These are phyloP conservation scores for Fusarium sp. DNA, from an alignment of 2,329 filamentous ascomycete genomes.

Conservation along the genomic window DNA sequence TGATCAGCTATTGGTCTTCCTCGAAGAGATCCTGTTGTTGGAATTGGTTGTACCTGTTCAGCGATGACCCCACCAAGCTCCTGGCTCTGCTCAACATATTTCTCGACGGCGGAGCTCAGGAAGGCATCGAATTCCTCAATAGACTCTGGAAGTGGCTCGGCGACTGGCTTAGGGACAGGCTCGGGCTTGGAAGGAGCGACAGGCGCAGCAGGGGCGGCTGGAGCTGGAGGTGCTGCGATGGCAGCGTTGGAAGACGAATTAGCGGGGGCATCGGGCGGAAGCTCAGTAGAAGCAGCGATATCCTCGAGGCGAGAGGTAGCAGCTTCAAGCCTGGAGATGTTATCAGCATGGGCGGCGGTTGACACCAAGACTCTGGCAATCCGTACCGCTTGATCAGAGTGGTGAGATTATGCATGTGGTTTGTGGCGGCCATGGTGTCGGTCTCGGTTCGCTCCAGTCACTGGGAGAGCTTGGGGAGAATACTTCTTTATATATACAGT, in stretches of 20 bases:
- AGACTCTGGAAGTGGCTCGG: constrained; percentile 76
- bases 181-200: constrained; percentile 54
- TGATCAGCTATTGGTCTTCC: neutral
- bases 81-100: constrained; percentile 82
- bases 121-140: constrained; percentile 90
- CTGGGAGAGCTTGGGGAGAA: neutral
- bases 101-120: constrained; percentile 78
- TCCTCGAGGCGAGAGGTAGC: constrained; percentile 96
- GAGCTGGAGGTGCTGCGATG: constrained; percentile 49
- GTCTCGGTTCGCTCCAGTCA: neutral
- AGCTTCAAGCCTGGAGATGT: constrained; percentile 84
- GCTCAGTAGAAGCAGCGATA: constrained; percentile 83
- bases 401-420: constrained; percentile 95
- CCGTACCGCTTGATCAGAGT: constrained; percentile 96
- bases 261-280: constrained; percentile 62
- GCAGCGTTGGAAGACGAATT: constrained; percentile 47
- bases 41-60: constrained; percentile 73
- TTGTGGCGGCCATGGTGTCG: constrained; percentile 74
- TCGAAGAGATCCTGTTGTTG: neutral
- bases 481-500: neutral
- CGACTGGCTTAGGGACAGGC: constrained; percentile 36
- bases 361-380: neutral
- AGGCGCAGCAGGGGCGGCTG: constrained; percentile 46
- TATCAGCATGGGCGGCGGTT: constrained; percentile 56
- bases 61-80: constrained; percentile 82